These are phyloP conservation scores for Triticum timopheevii DNA, from an alignment of 176 grass and related monocot species.

Conservation along the genomic window DNA sequence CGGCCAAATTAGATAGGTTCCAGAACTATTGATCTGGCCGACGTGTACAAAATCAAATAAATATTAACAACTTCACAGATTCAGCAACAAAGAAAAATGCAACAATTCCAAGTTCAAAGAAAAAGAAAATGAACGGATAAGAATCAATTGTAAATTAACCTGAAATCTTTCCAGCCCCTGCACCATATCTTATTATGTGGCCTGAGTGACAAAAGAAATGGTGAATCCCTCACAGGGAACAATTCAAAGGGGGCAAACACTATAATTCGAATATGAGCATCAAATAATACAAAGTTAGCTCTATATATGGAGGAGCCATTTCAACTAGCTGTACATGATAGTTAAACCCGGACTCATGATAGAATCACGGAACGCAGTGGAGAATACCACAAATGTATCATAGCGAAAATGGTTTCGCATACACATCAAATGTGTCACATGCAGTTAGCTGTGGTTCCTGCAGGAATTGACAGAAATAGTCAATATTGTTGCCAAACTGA, in stretches of 20 bases:
- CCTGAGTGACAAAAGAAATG: background rate
- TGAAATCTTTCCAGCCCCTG: background rate
- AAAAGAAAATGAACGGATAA: background rate
- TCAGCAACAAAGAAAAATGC: background rate
- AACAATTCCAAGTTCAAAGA: background rate
- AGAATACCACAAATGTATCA: slow-evolving; percentile 26
- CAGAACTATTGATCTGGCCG: background rate
- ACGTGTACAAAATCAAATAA: background rate
- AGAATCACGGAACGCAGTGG: background rate
- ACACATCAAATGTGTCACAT: slow-evolving; percentile 67
- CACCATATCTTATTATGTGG: background rate
- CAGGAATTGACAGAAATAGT: slow-evolving; percentile 18
- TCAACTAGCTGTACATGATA: slow-evolving; percentile 28
- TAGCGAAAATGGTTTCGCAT: slow-evolving; percentile 83
- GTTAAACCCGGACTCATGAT: background rate
- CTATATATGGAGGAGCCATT: slow-evolving; percentile 12
- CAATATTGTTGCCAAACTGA: slow-evolving; percentile 18
- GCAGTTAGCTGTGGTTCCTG: slow-evolving; percentile 94
- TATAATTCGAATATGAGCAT: background rate
- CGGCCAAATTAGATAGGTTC: background rate
- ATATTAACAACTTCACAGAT: background rate
- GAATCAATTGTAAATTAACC: background rate
- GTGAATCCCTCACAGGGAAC: background rate
- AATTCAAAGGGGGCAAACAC: background rate
- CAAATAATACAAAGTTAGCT: slow-evolving; percentile 23